Percentiles rank a stretch among this genome's conserved stretches.
Conservation (phyloP, 2,329 filamentous ascomycete genomes). For the Magnaporthales sp. region DNA sequence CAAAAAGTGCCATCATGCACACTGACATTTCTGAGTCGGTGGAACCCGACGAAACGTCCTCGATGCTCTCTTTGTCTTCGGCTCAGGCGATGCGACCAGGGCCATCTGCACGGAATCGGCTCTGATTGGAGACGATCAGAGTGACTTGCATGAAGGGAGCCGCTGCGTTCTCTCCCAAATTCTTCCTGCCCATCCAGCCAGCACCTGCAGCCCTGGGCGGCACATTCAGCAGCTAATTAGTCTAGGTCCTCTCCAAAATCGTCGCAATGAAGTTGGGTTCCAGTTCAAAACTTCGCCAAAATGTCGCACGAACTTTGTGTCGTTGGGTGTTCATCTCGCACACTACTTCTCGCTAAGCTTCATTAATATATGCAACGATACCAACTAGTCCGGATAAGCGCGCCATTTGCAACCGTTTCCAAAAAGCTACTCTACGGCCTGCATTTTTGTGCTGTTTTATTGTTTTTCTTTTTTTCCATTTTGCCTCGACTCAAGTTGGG, state of each 20-base stretch:
- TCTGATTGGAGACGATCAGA: not conserved
- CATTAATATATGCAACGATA: not conserved
- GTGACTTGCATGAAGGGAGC: not conserved
- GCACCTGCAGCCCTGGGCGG: not conserved
- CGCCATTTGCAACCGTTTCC: not conserved
- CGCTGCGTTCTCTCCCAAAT: not conserved
- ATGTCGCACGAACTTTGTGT: not conserved
- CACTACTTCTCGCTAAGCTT: not conserved
- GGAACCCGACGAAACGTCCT: not conserved
- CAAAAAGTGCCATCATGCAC: not conserved
- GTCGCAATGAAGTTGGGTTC: not conserved
- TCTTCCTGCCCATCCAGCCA: not conserved
- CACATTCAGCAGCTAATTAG: not conserved
- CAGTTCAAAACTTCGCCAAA: not conserved
- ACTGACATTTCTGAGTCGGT: not conserved
- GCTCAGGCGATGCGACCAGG: not conserved
- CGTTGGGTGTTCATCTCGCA: not conserved
- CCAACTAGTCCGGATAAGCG: not conserved
- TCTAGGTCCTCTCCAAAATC: not conserved
- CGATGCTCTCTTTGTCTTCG: not conserved
- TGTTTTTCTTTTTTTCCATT: not conserved
- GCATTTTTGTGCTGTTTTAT: not conserved
- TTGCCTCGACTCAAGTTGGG: not conserved
- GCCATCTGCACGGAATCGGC: not conserved
- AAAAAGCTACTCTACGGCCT: not conserved